phyloP scores from a whole-genome alignment of 306 rosid species.

The Pueraria montana region DNA sequence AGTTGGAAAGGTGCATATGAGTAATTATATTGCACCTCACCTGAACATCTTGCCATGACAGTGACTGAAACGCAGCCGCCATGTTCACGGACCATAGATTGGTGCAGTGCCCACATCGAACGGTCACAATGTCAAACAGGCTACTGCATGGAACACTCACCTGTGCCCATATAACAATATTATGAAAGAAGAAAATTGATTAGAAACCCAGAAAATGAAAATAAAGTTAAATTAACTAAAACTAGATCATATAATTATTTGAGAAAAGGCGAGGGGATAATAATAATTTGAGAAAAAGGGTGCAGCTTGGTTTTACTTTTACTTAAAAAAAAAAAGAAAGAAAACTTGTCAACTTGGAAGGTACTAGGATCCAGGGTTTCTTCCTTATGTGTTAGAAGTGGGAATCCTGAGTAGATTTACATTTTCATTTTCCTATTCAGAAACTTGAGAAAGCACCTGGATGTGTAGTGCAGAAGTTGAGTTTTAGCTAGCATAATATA shows the following conservation, averaged over 20 bases:
- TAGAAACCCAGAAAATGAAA: background rate
- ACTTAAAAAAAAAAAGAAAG: constrained; percentile 28
- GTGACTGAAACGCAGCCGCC: constrained; percentile 97
- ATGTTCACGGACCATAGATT: constrained; percentile 99
- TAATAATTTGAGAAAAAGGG: background rate
- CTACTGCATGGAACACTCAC: constrained; percentile 99
- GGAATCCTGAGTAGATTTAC: constrained; percentile 40
- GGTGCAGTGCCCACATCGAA: constrained; percentile 99
- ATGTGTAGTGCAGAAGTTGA: background rate
- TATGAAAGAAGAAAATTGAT: background rate
- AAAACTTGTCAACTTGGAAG: constrained; percentile 36
- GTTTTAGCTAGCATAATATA: constrained; percentile 26
- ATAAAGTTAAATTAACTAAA: background rate
- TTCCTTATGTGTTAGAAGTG: background rate
- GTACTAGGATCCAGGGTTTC: background rate
- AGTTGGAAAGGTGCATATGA: background rate
- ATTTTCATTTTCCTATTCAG: constrained; percentile 22
- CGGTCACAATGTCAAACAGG: constrained; percentile 93
- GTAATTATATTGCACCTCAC: constrained; percentile 42
- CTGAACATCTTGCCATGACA: constrained; percentile 94
- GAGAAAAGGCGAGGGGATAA: background rate
- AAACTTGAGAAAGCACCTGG: constrained; percentile 23
- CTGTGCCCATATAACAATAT: constrained; percentile 53
- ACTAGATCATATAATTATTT: background rate
- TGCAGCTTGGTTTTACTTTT: constrained; percentile 19